Percentiles rank a stretch among this genome's conserved stretches.
These are phyloP conservation scores for Eutypella sp. DNA, from an alignment of 2,329 filamentous ascomycete genomes.

Conservation along the genomic window DNA sequence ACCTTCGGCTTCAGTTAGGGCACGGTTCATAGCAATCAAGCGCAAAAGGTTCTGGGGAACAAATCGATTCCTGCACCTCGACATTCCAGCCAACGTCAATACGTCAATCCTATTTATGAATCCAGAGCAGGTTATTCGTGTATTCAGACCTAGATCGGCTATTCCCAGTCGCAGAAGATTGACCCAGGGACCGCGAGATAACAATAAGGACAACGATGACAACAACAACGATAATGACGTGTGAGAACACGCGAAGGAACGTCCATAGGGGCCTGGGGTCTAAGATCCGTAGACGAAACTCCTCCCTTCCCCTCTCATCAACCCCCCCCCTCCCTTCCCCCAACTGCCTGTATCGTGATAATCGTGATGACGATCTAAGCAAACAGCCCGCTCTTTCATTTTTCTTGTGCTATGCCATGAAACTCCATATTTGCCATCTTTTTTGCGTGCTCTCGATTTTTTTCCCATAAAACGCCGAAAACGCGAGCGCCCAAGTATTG, in stretches of 20 bases:
- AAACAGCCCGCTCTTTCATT: no score
- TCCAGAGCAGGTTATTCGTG: not conserved
- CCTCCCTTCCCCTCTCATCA: not conserved
- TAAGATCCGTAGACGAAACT: not conserved
- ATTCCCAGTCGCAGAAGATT: not conserved
- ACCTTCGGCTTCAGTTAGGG: no score
- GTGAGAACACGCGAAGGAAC: not conserved
- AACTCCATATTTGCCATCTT: not conserved
- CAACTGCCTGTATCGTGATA: not conserved
- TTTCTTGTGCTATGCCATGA: not conserved
- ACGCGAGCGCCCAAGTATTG: conserved; percentile 10
- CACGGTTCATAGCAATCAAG: no score
- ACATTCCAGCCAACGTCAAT: no score
- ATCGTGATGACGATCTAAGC: not conserved
- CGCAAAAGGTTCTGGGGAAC: no score
- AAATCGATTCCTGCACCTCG: no score
- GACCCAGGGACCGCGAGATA: not conserved
- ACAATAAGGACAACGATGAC: no score
- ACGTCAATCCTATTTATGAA: no score
- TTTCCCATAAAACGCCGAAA: conserved; percentile 12
- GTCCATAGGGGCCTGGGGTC: not conserved
- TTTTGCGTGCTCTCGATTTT: not conserved
- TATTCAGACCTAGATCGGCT: not conserved
- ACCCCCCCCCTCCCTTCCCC: not conserved
- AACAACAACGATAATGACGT: no score